phyloP scores from a whole-genome alignment of 2,329 filamentous ascomycete species.

The Sphaceloma murrayae region DNA sequence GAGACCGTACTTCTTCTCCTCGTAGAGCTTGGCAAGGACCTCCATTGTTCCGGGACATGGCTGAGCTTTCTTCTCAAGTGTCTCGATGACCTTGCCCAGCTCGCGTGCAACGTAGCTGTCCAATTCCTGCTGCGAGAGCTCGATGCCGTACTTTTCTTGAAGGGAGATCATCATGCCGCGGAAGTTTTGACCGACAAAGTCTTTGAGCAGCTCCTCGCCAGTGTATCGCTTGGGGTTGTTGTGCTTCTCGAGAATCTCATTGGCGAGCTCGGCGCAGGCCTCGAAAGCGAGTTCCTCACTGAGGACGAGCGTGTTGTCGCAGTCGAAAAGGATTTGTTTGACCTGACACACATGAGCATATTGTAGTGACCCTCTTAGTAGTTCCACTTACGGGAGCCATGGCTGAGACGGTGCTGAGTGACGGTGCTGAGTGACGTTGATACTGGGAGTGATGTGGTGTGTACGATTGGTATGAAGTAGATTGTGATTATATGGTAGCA shows the following conservation, averaged over 20 bases:
- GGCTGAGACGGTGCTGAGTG: constrained; percentile 2
- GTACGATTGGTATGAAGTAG: constrained; percentile 14
- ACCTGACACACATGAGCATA: constrained; percentile 24
- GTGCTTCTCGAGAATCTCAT: constrained; percentile 66
- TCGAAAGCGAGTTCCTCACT: constrained; percentile 87
- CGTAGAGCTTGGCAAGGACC: constrained; percentile 56
- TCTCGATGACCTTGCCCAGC: constrained; percentile 74
- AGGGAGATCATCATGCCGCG: constrained; percentile 77
- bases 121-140: constrained; percentile 57
- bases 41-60: constrained; percentile 20
- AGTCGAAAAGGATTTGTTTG: constrained; percentile 46
- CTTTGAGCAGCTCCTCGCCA: constrained; percentile 64
- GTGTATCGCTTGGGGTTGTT: constrained; percentile 62
- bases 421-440: constrained; percentile 4
- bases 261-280: constrained; percentile 80
- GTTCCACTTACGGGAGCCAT: constrained; percentile 12
- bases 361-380: neutral
- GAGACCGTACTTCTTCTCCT: constrained; percentile 46
- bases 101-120: constrained; percentile 66
- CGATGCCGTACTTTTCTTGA: constrained; percentile 65
- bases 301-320: constrained; percentile 85
- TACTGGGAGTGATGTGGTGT: neutral
- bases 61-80: constrained; percentile 56
- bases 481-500: no score
- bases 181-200: constrained; percentile 93